Evolutionary conservation across 805 yeast genomes (phyloP).

Genomic region (Nakazawaea holstii): DNA sequence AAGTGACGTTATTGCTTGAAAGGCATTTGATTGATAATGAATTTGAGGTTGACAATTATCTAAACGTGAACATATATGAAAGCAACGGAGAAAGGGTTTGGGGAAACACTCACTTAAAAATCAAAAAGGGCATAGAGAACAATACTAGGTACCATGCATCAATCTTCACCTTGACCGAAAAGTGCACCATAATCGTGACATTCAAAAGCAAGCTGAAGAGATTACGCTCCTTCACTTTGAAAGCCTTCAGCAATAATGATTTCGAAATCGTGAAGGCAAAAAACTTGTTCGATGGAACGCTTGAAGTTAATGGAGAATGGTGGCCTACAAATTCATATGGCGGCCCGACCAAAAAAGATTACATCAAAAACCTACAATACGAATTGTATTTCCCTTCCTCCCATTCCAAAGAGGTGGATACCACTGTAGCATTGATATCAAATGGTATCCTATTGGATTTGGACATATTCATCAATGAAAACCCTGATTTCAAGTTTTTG

Average conservation of each 20-base stretch:
- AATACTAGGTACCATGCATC: constrained; percentile 27
- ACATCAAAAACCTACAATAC: constrained; percentile 52
- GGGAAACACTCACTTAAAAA: constrained; percentile 13
- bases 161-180: constrained; percentile 15
- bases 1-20: constrained; percentile 46
- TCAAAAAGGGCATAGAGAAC: constrained; percentile 17
- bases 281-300: constrained; percentile 16
- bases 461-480: constrained; percentile 38
- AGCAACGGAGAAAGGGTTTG: constrained; percentile 28
- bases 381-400: constrained; percentile 23
- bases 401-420: constrained; percentile 15
- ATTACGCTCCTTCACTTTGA: constrained; percentile 11
- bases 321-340: constrained; percentile 43
- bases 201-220: constrained; percentile 12
- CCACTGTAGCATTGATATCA: constrained; percentile 20
- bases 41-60: constrained; percentile 8
- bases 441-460: constrained; percentile 29
- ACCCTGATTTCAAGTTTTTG: constrained; percentile 19
- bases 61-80: constrained; percentile 18
- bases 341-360: constrained; percentile 41
- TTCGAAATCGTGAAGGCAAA: constrained; percentile 26
- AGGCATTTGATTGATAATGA: constrained; percentile 31
- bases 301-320: constrained; percentile 39
- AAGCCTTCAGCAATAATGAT: constrained; percentile 12
- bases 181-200: constrained; percentile 18